Evolutionary conservation across 2,329 filamentous ascomycete species (phyloP), one percentile per base, ranked within the genome.

Genomic region (Pestalotiopsis sp.): DNA sequence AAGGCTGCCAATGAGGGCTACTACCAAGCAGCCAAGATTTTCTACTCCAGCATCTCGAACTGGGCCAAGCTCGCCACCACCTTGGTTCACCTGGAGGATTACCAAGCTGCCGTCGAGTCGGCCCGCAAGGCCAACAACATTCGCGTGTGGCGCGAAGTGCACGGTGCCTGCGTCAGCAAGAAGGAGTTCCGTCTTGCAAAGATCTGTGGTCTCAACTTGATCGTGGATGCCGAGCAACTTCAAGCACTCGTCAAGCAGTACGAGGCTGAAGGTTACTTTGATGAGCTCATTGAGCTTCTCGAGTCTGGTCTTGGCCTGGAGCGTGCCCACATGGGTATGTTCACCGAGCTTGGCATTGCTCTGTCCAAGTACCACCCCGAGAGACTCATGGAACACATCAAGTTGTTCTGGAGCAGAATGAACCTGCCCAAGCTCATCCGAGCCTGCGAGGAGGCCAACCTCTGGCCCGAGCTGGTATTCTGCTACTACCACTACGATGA

Each of bases 11-110:
- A 91, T 71, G 96, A 99, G 83, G 95, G 95, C 70, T 91, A 93
- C 77, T 95, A 96, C 77, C 92, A 98, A 85, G 96, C 96, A 58
- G 94, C 96, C 72, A 99, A 99, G 89, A 98, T 99, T 78, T 99
- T 98, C 88, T 99, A 91, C 85, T 94, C 90, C 67, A 98, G 93
- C 84, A 97, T 99, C 79, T 99, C 96, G 67, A 99, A 99, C 88
- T 99, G 96, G 96, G 95, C 95, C 67, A 99, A 99, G 86, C 91
- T 99, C 76, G 95, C 96, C 14, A 98, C 96, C 12, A 99, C 96
- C 12, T 89, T 98, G 70, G 96, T 99, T n/a, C 94, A 98, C 80
- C 90, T 99, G 6, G 92, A 91, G 72, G 96, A 99, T 75, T 98
- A 99, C 85, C 97, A 99, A 82, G 94, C 94, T 74, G 96, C 96